Evolutionary conservation across 371 early-diverging fungal species (phyloP).

Genomic region (Apophysomyces variabilis): DNA sequence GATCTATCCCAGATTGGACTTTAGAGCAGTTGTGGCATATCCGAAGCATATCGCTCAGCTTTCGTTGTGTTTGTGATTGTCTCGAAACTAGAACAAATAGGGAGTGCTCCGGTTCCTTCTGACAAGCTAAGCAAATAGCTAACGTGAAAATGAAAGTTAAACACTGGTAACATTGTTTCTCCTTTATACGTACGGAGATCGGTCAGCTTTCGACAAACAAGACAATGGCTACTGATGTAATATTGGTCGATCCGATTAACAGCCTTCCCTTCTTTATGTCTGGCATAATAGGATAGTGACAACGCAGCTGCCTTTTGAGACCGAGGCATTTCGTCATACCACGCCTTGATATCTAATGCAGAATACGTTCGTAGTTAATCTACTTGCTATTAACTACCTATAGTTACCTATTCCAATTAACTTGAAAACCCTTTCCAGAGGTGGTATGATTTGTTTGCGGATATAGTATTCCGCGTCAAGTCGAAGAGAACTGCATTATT

Average conservation of each 20-base stretch:
- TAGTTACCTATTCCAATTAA: conserved; percentile 72
- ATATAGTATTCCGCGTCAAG: conserved; percentile 85
- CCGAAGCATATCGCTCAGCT: conserved; percentile 19
- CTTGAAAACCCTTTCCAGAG: conserved; percentile 77
- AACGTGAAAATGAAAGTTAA: not conserved
- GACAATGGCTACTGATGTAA: conserved; percentile 44
- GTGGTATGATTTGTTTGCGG: conserved; percentile 82
- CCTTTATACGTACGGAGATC: conserved; percentile 26
- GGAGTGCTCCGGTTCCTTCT: conserved; percentile 22
- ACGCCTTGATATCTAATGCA: conserved; percentile 52
- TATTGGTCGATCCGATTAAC: conserved; percentile 44
- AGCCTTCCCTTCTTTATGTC: conserved; percentile 4
- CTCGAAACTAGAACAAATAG: conserved; percentile 26
- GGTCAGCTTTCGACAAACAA: conserved; percentile 37
- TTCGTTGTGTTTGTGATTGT: conserved; percentile 29
- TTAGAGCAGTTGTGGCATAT: conserved; percentile 40
- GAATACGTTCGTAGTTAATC: not conserved
- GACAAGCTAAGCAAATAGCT: conserved; percentile 29
- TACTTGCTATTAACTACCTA: not conserved
- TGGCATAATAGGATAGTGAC: conserved; percentile 17
- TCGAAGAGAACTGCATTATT: conserved; percentile 49
- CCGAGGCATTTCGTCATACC: conserved; percentile 72
- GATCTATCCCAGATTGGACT: conserved; percentile 28
- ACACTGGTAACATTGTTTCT: not conserved
- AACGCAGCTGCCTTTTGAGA: conserved; percentile 40